A percentile compares a stretch with the other conserved stretches of the same genome.
These are phyloP conservation scores for Hermanozyma aechmeae DNA, from an alignment of 805 yeast species.

Conservation along the genomic window DNA sequence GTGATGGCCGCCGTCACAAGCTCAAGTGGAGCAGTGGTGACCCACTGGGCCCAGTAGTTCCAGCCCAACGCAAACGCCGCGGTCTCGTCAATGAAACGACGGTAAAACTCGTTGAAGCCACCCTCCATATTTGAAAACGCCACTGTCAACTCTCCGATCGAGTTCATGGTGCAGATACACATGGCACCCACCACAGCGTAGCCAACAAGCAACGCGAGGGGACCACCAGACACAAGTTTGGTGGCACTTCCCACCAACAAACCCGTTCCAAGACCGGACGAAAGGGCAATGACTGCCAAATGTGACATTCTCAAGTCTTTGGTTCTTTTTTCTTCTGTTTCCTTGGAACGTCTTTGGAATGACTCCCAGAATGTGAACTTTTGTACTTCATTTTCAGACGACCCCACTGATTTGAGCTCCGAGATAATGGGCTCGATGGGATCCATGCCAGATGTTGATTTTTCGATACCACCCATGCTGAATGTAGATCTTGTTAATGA, in stretches of 20 bases:
- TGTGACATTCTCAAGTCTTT: slow-evolving; percentile 8
- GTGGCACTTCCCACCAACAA: slow-evolving; percentile 32
- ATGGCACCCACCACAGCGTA: slow-evolving; percentile 16
- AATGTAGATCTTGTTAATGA: too few relatives aligned
- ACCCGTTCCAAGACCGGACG: slow-evolving; percentile 33
- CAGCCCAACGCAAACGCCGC: slow-evolving; percentile 30
- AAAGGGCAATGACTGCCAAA: slow-evolving; percentile 18
- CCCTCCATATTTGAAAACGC: slow-evolving; percentile 43
- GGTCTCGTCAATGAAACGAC: slow-evolving; percentile 26
- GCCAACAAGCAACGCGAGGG: slow-evolving; percentile 14
- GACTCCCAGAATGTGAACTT: background rate
- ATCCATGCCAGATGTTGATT: too few relatives aligned
- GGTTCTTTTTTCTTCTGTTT: background rate
- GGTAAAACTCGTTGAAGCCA: slow-evolving; percentile 19
- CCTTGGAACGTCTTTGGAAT: background rate
- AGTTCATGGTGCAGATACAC: slow-evolving; percentile 25
- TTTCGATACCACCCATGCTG: too few relatives aligned
- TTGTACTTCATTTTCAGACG: background rate
- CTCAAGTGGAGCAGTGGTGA: slow-evolving; percentile 12
- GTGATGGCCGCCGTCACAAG: slow-evolving; percentile 32
- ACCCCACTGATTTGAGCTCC: background rate
- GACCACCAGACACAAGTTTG: slow-evolving; percentile 17
- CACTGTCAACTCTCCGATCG: slow-evolving; percentile 47
- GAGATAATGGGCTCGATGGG: background rate
- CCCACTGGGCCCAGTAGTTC: slow-evolving; percentile 27